Evolutionary conservation across 129 eudicot genomes (phyloP), one percentile per base, ranked within the genome.

Genomic region (Lonicera japonica): DNA sequence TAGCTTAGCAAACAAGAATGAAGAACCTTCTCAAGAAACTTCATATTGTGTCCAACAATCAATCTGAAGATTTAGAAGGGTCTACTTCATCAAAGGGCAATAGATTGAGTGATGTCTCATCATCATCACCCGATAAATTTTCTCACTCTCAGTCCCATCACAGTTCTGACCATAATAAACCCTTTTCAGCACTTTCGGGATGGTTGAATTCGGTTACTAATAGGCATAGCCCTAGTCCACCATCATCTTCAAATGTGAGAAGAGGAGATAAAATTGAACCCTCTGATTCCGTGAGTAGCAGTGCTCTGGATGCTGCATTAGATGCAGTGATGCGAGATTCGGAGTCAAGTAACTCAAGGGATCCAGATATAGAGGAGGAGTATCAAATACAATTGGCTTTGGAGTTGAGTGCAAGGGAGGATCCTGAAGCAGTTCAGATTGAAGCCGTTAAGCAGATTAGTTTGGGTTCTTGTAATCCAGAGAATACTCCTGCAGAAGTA

Each of bases 401-500:
- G 73, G 96, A 82, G 77, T 63, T 92, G 80, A 92, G 98, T 76
- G 98, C 91, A 41, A 78, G 75, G 63, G 98, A 92, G 76, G 98
- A 92, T 66, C 98, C 98, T 64, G 98, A 92, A 71, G 98, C 98
- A 24, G 88, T 76, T 11, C 95, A 92, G 67, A 92, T 92, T 72
- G 98, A 92, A 71, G 96, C 96, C 53, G 98, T 87, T 63, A 87
- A 92, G 73, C 96, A 92, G 80, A 92, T 92, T 55, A 92, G 98
- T 83, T 87, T 92, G 75, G 96, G 82, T 3, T 75, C 98, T 29
- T 78, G 61, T 66, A 67, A 74, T 52, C 61, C 82, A 3, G 78
- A 84, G 19, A 88, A 82, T 72, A 74, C 84, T 15, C 88, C 90
- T 0, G 90, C 96, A 18, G 85, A 92, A 70, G 80, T 84, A 36